Base-by-base conservation (phyloP, 2,329 filamentous ascomycete genomes). In the Pestalotiopsis fici region DNA sequence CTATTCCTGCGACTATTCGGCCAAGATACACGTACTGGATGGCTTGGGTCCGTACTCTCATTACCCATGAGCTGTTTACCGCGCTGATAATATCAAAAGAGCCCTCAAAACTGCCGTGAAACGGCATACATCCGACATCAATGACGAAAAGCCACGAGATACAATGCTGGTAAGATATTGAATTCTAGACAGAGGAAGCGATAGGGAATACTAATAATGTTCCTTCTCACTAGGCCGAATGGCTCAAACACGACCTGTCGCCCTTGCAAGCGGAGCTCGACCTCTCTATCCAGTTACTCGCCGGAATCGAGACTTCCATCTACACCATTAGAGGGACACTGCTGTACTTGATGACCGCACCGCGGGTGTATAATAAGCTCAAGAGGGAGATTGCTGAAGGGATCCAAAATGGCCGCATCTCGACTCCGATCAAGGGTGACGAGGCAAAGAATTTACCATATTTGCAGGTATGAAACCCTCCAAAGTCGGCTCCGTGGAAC, bases 261-360 rank as follows among this genome's bases (percentile, higher is more conserved):
- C 71, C 66, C 2, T 67, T 67, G 3, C 71, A 76, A 65, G 73
- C 70, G n/a, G 71, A 75, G 54, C 31, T 74, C 15, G 74, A 76
- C 56, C 59, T 75, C n/a, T 67, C 70, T 11, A 13, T 74, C 6
- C 72, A 74, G 23, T n/a, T 75, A 4, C 70, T 70, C 23, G 72
- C 70, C 9, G 69, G 71, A 5, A 35, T 68, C 9, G 71, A 73
- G 27, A 72, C 69, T 2, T 62, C 65, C 23, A 62, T 67, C 18
- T 67, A 64, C 28, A 66, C 66, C n/a, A 68, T 71, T 28, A 56
- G 70, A 9, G 68, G 69, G 12, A 69, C 67, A 1, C 39, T 73
- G 15, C 56, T 73, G 2, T 66, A 68, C 25, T 12, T 73, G 9
- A 69, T 70, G 60, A 69, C 70, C 4, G 66, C 70, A 0, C 71